Conservation (phyloP, 1,284 basidiomycete genomes). For the Moniliophthora roreri region DNA sequence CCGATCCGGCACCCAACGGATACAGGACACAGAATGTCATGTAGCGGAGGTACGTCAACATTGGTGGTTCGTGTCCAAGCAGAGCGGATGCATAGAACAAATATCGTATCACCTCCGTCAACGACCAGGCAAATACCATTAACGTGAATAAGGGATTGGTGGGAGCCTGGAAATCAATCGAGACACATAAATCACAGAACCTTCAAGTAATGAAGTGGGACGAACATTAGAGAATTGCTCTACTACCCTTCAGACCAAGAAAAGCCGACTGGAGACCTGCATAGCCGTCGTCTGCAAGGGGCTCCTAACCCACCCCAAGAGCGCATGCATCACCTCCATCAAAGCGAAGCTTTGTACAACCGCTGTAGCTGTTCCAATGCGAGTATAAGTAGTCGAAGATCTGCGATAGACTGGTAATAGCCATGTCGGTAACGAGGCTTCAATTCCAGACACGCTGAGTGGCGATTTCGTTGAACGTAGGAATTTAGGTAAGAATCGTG, state of each 20-base stretch:
- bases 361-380: slow-evolving; percentile 63
- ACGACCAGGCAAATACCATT: slow-evolving; percentile 93
- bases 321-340: slow-evolving; percentile 82
- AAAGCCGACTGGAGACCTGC: slow-evolving; percentile 87
- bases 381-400: slow-evolving; percentile 51
- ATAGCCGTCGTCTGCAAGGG: slow-evolving; percentile 80
- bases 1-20: slow-evolving; percentile 88
- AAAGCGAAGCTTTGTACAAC: slow-evolving; percentile 81
- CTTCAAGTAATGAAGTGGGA: slow-evolving; percentile 14
- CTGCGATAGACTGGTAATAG: slow-evolving; percentile 41
- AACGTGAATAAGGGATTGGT: slow-evolving; percentile 82
- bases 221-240: slow-evolving; percentile 57
- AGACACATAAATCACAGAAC: slow-evolving; percentile 3
- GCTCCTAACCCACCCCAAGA: slow-evolving; percentile 82
- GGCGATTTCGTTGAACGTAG: slow-evolving; percentile 30
- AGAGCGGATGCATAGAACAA: slow-evolving; percentile 83
- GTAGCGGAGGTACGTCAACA: slow-evolving; percentile 74
- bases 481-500: slow-evolving; percentile 36
- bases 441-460: slow-evolving; percentile 24
- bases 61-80: slow-evolving; percentile 38
- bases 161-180: slow-evolving; percentile 51
- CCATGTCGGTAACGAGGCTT: slow-evolving; percentile 31
- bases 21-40: slow-evolving; percentile 93
- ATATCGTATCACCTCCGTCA: slow-evolving; percentile 93
- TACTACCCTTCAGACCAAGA: slow-evolving; percentile 86